Conservation (phyloP, 352 stramenopile species). For the Aphanomyces stellatus region DNA sequence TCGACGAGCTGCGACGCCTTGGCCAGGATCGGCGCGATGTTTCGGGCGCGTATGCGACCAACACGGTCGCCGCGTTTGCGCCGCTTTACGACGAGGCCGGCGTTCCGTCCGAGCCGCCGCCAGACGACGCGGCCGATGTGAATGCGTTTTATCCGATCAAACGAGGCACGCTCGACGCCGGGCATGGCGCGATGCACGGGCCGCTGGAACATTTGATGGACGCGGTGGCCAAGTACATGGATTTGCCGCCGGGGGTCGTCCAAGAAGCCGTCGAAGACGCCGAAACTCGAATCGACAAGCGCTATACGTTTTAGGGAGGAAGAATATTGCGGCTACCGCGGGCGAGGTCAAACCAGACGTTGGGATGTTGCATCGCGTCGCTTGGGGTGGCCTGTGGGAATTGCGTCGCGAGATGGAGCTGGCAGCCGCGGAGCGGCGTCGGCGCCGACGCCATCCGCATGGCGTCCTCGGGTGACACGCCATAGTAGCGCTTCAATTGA, state of each 20-base stretch:
- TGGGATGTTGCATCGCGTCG: background rate
- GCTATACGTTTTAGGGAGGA: background rate
- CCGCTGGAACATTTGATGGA: background rate
- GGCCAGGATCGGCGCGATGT: background rate
- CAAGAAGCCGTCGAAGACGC: background rate
- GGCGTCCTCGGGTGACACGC: background rate
- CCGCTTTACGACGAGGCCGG: background rate
- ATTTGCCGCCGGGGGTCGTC: background rate
- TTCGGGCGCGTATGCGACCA: background rate
- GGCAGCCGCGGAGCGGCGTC: background rate
- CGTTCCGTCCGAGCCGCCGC: background rate
- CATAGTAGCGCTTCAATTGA: slow-evolving; percentile 26
- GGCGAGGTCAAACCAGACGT: slow-evolving; percentile 10
- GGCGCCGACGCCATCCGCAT: background rate
- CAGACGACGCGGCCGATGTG: background rate
- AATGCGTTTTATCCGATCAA: slow-evolving; percentile 8
- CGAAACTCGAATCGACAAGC: background rate
- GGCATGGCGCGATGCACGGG: background rate
- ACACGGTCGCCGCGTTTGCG: slow-evolving; percentile 1
- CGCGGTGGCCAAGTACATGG: slow-evolving; percentile 17
- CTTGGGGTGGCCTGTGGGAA: background rate
- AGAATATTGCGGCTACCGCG: background rate
- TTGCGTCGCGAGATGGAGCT: background rate
- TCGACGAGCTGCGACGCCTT: background rate
- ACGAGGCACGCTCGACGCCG: background rate